Percentiles rank a stretch among this genome's conserved stretches.
Evolutionary conservation across 2,329 filamentous ascomycete species (phyloP).

Genomic region (Parastagonospora avenae): DNA sequence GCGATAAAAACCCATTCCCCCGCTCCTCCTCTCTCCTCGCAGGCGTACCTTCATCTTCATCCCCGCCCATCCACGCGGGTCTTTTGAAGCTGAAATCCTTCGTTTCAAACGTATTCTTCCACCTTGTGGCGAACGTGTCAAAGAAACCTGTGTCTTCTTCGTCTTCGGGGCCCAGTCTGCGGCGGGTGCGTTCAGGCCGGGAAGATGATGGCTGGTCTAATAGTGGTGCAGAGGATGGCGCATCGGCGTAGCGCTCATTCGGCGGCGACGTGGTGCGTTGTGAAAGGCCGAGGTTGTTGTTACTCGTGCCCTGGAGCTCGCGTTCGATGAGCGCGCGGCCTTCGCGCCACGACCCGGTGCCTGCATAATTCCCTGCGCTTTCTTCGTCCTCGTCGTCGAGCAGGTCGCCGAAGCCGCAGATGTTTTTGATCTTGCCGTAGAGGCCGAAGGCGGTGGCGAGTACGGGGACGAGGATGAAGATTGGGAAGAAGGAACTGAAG

Average conservation of each 20-base stretch:
- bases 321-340: slow-evolving; percentile 88
- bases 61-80: slow-evolving; percentile 80
- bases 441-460: slow-evolving; percentile 85
- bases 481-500: slow-evolving; percentile 88
- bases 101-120: slow-evolving; percentile 90
- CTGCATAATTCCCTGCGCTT: slow-evolving; percentile 67
- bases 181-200: slow-evolving; percentile 24
- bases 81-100: slow-evolving; percentile 59
- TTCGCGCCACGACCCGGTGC: slow-evolving; percentile 86
- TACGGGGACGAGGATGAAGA: slow-evolving; percentile 85
- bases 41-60: slow-evolving; percentile 37
- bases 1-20: slow-evolving; percentile 26
- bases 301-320: slow-evolving; percentile 62
- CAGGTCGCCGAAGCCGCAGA: slow-evolving; percentile 79
- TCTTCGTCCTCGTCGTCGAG: slow-evolving; percentile 78
- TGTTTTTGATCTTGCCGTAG: slow-evolving; percentile 78
- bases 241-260: slow-evolving; percentile 33
- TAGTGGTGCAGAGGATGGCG: slow-evolving; percentile 12
- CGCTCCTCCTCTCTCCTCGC: slow-evolving; percentile 10
- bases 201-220: slow-evolving; percentile 10
- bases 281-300: slow-evolving; percentile 39
- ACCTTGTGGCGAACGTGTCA: slow-evolving; percentile 78
- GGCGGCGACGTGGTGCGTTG: slow-evolving; percentile 23
- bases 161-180: slow-evolving; percentile 55
- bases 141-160: slow-evolving; percentile 82